These are phyloP conservation scores for Phytopythium mirpurense DNA, from an alignment of 352 stramenopile genomes.

Conservation along the genomic window DNA sequence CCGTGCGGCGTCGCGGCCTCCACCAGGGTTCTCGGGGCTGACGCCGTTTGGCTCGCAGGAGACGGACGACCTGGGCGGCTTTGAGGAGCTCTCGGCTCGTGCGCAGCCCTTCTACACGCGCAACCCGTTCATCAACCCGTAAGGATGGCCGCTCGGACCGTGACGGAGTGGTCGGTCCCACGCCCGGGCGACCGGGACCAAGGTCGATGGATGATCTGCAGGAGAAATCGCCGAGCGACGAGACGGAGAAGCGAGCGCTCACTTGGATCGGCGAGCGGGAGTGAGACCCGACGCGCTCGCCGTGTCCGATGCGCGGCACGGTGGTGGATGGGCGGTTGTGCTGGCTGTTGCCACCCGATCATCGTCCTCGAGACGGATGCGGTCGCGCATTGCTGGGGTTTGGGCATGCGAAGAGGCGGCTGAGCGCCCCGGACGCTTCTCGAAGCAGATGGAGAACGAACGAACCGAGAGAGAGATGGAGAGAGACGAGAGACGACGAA, in stretches of 20 bases:
- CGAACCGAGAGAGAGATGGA: no score
- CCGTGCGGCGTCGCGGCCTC: slow-evolving; percentile 25
- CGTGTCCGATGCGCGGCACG: no score
- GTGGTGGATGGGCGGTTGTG: no score
- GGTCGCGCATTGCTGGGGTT: not conserved
- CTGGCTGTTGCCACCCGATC: not conserved
- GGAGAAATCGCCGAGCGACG: not conserved
- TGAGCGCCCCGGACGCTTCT: no score
- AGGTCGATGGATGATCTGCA: not conserved
- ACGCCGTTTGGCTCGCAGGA: slow-evolving; percentile 5
- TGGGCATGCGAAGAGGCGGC: not conserved
- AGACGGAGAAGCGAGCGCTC: no score
- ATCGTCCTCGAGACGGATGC: not conserved
- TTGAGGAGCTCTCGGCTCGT: slow-evolving; percentile 17
- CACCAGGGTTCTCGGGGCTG: slow-evolving; percentile 29
- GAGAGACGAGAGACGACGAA: not conserved
- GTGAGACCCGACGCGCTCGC: no score
- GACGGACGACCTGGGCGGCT: slow-evolving; percentile 10
- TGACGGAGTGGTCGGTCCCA: not conserved
- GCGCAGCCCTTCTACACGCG: slow-evolving; percentile 35
- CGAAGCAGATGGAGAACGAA: no score
- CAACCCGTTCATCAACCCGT: slow-evolving; percentile 63
- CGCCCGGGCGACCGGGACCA: not conserved
- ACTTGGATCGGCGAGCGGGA: no score
- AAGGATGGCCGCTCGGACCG: slow-evolving; percentile 5